phyloP scores from a whole-genome alignment of 1,284 basidiomycete species.

The Coniophora puteana region DNA sequence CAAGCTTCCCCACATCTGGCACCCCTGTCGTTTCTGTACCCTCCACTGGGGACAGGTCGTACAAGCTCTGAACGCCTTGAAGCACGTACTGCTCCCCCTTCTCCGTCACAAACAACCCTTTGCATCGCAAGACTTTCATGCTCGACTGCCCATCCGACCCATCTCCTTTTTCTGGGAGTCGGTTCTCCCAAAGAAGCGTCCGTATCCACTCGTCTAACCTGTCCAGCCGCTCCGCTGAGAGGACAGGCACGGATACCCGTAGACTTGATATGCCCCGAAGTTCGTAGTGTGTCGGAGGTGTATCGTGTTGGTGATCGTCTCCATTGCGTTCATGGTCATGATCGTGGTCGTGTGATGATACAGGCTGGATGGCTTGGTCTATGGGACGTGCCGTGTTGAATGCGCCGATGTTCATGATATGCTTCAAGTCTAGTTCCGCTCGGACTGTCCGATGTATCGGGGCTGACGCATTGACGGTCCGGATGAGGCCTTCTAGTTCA shows the following conservation, averaged over 20 bases:
- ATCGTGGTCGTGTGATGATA: slow-evolving; percentile 27
- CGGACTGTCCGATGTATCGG: slow-evolving; percentile 69
- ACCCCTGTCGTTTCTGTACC: slow-evolving; percentile 38
- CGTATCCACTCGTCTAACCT: slow-evolving; percentile 77
- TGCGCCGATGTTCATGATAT: slow-evolving; percentile 78
- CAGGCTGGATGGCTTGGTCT: slow-evolving; percentile 19
- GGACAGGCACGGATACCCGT: slow-evolving; percentile 59
- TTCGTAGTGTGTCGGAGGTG: slow-evolving; percentile 49
- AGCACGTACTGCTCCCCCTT: slow-evolving; percentile 64
- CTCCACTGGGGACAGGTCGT: slow-evolving; percentile 63
- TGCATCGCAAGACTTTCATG: slow-evolving; percentile 75
- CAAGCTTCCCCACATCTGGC: slow-evolving; percentile 70
- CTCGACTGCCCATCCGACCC: slow-evolving; percentile 7
- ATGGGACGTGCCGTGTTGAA: slow-evolving; percentile 49
- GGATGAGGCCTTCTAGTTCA: slow-evolving; percentile 57
- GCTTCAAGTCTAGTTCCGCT: slow-evolving; percentile 64
- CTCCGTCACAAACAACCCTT: slow-evolving; percentile 65
- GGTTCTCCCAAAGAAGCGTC: slow-evolving; percentile 73
- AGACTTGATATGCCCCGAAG: slow-evolving; percentile 71
- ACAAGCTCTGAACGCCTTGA: slow-evolving; percentile 85
- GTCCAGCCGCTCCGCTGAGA: slow-evolving; percentile 43
- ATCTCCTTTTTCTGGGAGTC: slow-evolving; percentile 30
- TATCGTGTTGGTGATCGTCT: slow-evolving; percentile 4
- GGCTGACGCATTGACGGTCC: slow-evolving; percentile 74
- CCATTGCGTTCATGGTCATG: slow-evolving; percentile 21